These are phyloP conservation scores for Pseudonitzschia delicatissima DNA, from an alignment of 108 stramenopile genomes.

Conservation along the genomic window DNA sequence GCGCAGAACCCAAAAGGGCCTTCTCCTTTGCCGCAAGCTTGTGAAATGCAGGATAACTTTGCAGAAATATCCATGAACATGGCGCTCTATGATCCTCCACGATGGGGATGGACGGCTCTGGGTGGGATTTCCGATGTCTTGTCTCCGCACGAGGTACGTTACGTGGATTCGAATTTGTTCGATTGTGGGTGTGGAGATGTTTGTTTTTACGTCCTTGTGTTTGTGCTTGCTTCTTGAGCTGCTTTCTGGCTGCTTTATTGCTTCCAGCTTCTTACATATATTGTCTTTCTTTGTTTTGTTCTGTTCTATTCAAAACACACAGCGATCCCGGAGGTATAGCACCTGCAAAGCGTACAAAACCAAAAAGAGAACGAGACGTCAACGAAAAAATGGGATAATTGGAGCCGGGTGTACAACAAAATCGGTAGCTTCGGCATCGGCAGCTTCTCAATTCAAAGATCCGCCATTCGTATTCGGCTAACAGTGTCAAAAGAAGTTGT, in stretches of 20 bases:
- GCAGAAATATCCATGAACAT: slow-evolving; percentile 43
- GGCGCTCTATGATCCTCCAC: slow-evolving; percentile 62
- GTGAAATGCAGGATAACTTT: no score
- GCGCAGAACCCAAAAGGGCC: neutral
- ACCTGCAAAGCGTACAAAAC: slow-evolving; percentile 17
- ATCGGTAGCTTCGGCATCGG: no score
- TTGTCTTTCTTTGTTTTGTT: neutral
- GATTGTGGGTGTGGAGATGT: neutral
- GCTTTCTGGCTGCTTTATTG: neutral
- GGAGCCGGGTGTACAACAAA: no score
- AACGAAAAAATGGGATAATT: neutral
- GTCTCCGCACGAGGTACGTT: slow-evolving; percentile 67
- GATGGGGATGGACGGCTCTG: slow-evolving; percentile 77
- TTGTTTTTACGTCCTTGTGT: neutral
- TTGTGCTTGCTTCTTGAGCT: neutral
- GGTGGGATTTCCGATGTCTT: slow-evolving; percentile 67
- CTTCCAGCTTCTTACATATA: neutral
- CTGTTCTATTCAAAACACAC: slow-evolving; percentile 1
- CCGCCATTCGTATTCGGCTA: no score
- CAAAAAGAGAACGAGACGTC: slow-evolving; percentile 4
- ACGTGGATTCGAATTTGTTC: neutral
- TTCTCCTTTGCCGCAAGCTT: neutral
- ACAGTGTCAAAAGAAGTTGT: no score
- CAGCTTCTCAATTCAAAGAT: no score
- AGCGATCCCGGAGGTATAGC: slow-evolving; percentile 28